Evolutionary conservation across 2,329 filamentous ascomycete species (phyloP).

Genomic region (Phialophora tarda): DNA sequence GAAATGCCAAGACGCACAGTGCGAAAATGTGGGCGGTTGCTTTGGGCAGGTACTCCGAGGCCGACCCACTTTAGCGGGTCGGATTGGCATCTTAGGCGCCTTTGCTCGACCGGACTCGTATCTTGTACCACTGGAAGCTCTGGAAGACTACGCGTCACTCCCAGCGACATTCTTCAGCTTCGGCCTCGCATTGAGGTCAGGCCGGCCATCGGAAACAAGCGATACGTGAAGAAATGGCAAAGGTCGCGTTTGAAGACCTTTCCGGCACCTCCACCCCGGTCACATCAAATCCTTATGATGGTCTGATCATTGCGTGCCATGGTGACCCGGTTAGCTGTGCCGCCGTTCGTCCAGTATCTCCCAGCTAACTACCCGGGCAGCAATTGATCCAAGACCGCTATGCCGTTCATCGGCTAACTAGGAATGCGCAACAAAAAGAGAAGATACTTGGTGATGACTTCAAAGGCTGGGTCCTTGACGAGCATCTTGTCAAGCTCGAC

Average conservation of each 20-base stretch:
- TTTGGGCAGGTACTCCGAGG: slow-evolving; percentile 24
- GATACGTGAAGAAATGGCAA: slow-evolving; percentile 38
- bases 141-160: not conserved
- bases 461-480: slow-evolving; percentile 74
- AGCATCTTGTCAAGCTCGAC: slow-evolving; percentile 72
- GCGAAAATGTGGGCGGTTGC: slow-evolving; percentile 20
- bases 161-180: not conserved
- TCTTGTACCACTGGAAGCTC: not conserved
- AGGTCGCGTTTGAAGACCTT: slow-evolving; percentile 46
- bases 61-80: not conserved
- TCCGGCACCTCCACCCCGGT: slow-evolving; percentile 43
- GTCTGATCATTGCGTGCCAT: slow-evolving; percentile 70
- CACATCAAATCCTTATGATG: slow-evolving; percentile 74
- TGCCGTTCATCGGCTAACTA: slow-evolving; percentile 71
- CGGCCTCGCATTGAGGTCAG: slow-evolving; percentile 12
- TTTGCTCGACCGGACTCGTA: not conserved
- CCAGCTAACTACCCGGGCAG: slow-evolving; percentile 49
- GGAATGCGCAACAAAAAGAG: slow-evolving; percentile 75
- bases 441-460: slow-evolving; percentile 73
- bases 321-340: slow-evolving; percentile 64
- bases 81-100: not conserved
- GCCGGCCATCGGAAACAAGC: slow-evolving; percentile 3
- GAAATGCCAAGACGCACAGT: slow-evolving; percentile 35
- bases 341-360: slow-evolving; percentile 25
- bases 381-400: slow-evolving; percentile 74